Base-by-base conservation (phyloP, 352 stramenopile genomes). In the Phytophthora pinifolia region DNA sequence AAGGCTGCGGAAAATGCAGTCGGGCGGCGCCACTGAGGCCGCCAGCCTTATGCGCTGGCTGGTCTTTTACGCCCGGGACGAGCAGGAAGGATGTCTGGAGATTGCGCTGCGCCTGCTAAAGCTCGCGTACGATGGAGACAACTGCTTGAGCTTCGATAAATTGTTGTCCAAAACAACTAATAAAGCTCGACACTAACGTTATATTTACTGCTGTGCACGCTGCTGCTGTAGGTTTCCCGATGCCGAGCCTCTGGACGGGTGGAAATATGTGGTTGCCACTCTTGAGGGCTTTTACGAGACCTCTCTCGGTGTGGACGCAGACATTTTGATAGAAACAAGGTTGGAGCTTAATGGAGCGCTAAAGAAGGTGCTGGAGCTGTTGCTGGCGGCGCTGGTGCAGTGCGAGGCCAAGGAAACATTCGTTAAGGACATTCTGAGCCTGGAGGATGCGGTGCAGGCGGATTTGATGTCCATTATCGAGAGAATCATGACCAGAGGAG, bases 391-490 rank as follows among this genome's bases (percentile, higher is more conserved):
- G 18, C 59, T 82, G 1, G 78, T 90, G 17, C 80, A 86, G 54
- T 76, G 80, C 25, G 75, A 86, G 18, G 42, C 67, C 12, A 84
- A 84, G 25, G 59, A 67, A 15, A 55, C 30, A 15, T 88, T 88
- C 38, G 75, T 90, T 6, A 74, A 74, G 20, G 80, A 88, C 36
- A 90, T 89, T 58, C 52, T 86, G 67, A 59, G 52, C 32, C 79
- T 90, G 72, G 62, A 79, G 34, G 70, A 83, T n/a, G 62, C 46
- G 0, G 74, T 83, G 5, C 80, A 90, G 50, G 67, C 72, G 2
- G 68, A 86, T 49, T 63, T 90, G n/a, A 88, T 88, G 72, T 46
- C 50, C 0, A 67, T 75, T n/a, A 88, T 90, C 37, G 78, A 90
- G 44, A 70, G 61, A 20, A 63, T 83, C 7, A 72, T 88, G 59